Conservation (phyloP, 768 basidiomycete species). For the Candolleomyces aberdarensis region DNA sequence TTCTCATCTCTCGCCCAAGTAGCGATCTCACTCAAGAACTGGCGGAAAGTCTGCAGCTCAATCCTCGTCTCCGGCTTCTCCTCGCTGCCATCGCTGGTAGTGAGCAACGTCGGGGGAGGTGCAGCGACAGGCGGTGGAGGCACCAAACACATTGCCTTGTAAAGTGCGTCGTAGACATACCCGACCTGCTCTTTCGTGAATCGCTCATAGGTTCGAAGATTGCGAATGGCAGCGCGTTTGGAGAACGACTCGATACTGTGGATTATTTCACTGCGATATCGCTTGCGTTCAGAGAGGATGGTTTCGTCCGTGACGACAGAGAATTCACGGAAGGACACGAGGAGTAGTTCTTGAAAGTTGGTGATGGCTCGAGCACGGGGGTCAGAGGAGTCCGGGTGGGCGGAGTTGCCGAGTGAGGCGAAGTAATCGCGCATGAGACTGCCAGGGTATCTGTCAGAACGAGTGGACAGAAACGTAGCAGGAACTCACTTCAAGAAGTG, state of each 20-base stretch:
- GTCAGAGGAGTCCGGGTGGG: constrained; percentile 85
- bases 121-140: constrained; percentile 59
- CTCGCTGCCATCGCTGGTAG: constrained; percentile 57
- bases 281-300: constrained; percentile 80
- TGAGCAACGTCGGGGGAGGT: constrained; percentile 50
- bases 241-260: constrained; percentile 93
- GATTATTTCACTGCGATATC: constrained; percentile 86
- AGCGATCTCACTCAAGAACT: constrained; percentile 87
- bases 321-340: constrained; percentile 98
- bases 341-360: constrained; percentile 93
- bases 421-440: constrained; percentile 97
- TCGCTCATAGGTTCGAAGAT: constrained; percentile 71
- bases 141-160: constrained; percentile 76
- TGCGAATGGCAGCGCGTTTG: constrained; percentile 87
- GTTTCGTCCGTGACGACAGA: constrained; percentile 94
- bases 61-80: constrained; percentile 90
- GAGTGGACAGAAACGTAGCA: background rate
- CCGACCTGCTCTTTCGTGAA: constrained; percentile 88
- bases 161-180: constrained; percentile 88
- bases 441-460: background rate
- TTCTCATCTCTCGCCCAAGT: constrained; percentile 97
- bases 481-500: constrained; percentile 83
- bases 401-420: constrained; percentile 87
- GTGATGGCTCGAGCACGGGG: constrained; percentile 91
- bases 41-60: constrained; percentile 77